Conservation (phyloP, 176 grass and related monocot genomes). For the Hsuehochloa calcarea region DNA sequence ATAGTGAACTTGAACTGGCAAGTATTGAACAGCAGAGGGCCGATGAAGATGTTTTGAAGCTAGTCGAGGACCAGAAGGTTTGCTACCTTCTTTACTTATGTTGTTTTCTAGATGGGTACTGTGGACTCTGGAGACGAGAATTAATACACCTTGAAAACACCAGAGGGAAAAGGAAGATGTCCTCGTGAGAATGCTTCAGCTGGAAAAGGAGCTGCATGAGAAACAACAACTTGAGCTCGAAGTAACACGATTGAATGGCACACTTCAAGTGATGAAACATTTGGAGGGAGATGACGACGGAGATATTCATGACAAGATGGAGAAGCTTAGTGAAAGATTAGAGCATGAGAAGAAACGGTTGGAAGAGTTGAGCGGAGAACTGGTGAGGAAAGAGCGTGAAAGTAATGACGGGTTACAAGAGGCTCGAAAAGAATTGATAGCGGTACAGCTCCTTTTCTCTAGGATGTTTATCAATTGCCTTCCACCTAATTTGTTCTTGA, state of each 20-base stretch:
- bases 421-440: conserved; percentile 75
- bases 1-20: conserved; percentile 63
- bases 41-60: conserved; percentile 73
- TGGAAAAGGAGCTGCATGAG: conserved; percentile 76
- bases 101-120: conserved; percentile 13
- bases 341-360: conserved; percentile 65
- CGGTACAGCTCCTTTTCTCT: conserved; percentile 36
- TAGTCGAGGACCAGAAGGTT: conserved; percentile 86
- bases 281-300: conserved; percentile 80
- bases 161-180: conserved; percentile 96
- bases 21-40: conserved; percentile 75
- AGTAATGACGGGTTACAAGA: conserved; percentile 85
- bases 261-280: conserved; percentile 88
- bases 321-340: conserved; percentile 59
- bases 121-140: not conserved
- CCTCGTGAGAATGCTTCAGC: conserved; percentile 70
- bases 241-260: conserved; percentile 81
- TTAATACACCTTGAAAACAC: conserved; percentile 31
- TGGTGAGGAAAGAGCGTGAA: conserved; percentile 75
- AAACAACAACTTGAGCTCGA: conserved; percentile 89
- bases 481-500: not conserved
- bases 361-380: conserved; percentile 57
- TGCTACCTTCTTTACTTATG: conserved; percentile 6
- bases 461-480: conserved; percentile 8
- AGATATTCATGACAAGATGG: conserved; percentile 80